These are phyloP conservation scores for Guadua angustifolia DNA, from an alignment of 176 grass and related monocot species.

Conservation along the genomic window DNA sequence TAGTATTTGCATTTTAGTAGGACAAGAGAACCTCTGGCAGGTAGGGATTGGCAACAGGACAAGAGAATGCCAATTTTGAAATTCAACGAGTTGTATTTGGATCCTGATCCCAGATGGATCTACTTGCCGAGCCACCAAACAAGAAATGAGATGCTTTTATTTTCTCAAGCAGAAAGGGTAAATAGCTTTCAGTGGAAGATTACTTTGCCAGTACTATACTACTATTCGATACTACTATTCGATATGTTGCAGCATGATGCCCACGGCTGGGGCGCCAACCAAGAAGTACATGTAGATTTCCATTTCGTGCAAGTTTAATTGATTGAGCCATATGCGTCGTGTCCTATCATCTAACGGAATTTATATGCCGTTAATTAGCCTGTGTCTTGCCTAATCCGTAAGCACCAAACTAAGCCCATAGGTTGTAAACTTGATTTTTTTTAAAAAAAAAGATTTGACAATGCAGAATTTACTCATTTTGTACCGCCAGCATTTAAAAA, in stretches of 20 bases:
- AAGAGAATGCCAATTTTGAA: neutral
- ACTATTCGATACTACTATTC: neutral
- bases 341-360: neutral
- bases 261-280: slow-evolving; percentile 30
- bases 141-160: neutral
- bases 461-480: neutral
- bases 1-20: neutral
- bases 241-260: slow-evolving; percentile 13
- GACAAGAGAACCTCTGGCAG: neutral
- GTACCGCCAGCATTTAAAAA: neutral
- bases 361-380: neutral
- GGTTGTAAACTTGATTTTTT: neutral
- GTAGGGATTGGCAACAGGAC: neutral
- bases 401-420: neutral
- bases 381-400: neutral
- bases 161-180: neutral
- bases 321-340: neutral
- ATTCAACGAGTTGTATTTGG: neutral
- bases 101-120: neutral
- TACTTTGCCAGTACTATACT: slow-evolving; percentile 13
- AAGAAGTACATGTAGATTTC: neutral
- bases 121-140: neutral
- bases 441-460: neutral
- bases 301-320: slow-evolving; percentile 33
- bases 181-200: neutral